Conservation (phyloP, 345 rosid species). For the Brassica nigra region DNA sequence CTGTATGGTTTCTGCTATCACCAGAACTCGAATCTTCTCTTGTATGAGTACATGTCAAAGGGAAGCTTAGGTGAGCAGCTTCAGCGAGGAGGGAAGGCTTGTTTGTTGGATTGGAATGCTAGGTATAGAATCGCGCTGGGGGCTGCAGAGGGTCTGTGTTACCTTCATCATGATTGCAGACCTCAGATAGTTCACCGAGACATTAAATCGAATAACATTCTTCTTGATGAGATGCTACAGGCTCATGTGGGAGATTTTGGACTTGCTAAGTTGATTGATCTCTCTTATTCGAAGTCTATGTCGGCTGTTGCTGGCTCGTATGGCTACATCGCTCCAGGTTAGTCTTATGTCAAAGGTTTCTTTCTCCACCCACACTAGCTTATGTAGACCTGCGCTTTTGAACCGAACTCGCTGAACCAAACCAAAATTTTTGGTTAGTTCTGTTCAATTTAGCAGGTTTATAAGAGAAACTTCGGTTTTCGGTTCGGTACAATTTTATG, state of each 20-base stretch:
- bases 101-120: conserved; percentile 61
- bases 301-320: conserved; percentile 89
- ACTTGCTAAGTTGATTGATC: conserved; percentile 72
- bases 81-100: conserved; percentile 44
- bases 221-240: conserved; percentile 66
- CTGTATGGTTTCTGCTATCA: conserved; percentile 75
- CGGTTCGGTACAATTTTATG: too few species aligned
- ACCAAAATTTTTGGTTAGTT: not conserved
- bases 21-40: conserved; percentile 70
- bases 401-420: not conserved
- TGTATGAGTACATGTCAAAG: conserved; percentile 75
- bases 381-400: not conserved
- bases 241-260: conserved; percentile 95
- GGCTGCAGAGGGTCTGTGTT: conserved; percentile 80
- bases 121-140: conserved; percentile 73
- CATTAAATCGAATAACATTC: conserved; percentile 78
- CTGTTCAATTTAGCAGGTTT: too few species aligned
- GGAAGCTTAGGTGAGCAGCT: conserved; percentile 84
- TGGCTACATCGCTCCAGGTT: conserved; percentile 93
- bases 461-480: too few species aligned
- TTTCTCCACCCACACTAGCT: not conserved
- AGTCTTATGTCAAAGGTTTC: conserved; percentile 5
- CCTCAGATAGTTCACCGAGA: conserved; percentile 81
- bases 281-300: conserved; percentile 78
- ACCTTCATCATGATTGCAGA: conserved; percentile 81